Evolutionary conservation across 257 asterid species (phyloP).

Genomic region (Solanum lignicaule): DNA sequence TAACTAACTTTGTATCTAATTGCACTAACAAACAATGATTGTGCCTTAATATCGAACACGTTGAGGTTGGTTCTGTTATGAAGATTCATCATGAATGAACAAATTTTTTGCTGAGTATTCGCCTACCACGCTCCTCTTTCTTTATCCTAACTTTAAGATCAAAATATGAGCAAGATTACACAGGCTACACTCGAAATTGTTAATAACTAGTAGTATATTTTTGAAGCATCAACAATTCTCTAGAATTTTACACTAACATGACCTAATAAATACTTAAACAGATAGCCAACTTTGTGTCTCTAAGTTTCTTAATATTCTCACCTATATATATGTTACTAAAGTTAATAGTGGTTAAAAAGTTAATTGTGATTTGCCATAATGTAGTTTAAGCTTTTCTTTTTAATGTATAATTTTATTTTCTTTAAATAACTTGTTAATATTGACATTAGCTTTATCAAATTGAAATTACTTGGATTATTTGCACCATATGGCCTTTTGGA

Average conservation of each 20-base stretch:
- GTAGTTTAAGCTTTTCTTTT: background rate
- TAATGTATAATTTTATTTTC: background rate
- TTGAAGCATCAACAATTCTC: background rate
- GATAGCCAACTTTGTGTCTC: background rate
- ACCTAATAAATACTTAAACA: background rate
- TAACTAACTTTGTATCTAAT: background rate
- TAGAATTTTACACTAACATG: background rate
- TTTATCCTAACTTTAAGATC: background rate
- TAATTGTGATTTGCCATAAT: background rate
- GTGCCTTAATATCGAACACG: too few species aligned
- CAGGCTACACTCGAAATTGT: background rate
- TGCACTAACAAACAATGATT: background rate
- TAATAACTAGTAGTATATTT: background rate
- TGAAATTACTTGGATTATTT: background rate
- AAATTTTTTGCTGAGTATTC: too few species aligned
- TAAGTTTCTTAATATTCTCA: background rate
- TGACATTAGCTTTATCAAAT: background rate
- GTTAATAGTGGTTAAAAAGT: background rate
- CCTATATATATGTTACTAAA: background rate
- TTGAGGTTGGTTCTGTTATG: too few species aligned
- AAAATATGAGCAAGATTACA: background rate
- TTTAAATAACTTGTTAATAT: background rate
- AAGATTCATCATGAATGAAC: too few species aligned
- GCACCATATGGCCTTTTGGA: background rate
- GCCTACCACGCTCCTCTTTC: background rate